Conservation (phyloP, 2,329 filamentous ascomycete genomes). For the Penicillium sp. region DNA sequence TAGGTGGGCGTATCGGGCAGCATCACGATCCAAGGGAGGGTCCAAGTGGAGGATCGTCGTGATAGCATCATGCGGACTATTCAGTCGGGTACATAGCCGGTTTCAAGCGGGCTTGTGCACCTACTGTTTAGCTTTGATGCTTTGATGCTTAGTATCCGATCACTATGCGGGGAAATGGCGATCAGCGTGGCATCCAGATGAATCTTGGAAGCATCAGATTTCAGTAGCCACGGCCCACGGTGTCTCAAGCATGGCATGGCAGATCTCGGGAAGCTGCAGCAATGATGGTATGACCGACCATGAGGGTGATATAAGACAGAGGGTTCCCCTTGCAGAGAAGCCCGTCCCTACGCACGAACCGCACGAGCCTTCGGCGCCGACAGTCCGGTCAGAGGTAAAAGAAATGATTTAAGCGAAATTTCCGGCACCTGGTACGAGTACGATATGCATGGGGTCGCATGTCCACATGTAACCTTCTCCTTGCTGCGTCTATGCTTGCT, state of each 20-base stretch:
- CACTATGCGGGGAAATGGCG: conserved; percentile 16
- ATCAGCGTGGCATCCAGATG: conserved; percentile 15
- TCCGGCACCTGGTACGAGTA: background rate
- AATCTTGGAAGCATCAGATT: background rate
- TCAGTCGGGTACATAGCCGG: conserved; percentile 7
- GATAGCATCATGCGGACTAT: conserved; percentile 23
- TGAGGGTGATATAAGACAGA: conserved; percentile 17
- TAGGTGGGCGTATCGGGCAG: background rate
- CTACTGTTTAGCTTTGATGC: background rate
- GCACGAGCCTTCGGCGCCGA: background rate
- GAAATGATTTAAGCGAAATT: background rate
- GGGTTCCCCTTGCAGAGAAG: conserved; percentile 21
- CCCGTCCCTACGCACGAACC: conserved; percentile 1
- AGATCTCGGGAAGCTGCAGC: conserved; percentile 17
- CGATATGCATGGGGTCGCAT: conserved; percentile 4
- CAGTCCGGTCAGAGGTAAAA: background rate
- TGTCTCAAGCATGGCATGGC: background rate
- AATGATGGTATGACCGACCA: conserved; percentile 2
- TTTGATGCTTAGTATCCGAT: conserved; percentile 5
- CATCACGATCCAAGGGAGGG: conserved; percentile 8
- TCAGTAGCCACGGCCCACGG: background rate
- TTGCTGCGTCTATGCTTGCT: conserved; percentile 6
- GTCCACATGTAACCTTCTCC: no score
- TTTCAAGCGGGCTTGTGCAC: background rate
- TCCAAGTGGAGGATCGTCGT: conserved; percentile 8